Base-by-base conservation (phyloP, 345 rosid genomes). In the Heritiera littoralis region DNA sequence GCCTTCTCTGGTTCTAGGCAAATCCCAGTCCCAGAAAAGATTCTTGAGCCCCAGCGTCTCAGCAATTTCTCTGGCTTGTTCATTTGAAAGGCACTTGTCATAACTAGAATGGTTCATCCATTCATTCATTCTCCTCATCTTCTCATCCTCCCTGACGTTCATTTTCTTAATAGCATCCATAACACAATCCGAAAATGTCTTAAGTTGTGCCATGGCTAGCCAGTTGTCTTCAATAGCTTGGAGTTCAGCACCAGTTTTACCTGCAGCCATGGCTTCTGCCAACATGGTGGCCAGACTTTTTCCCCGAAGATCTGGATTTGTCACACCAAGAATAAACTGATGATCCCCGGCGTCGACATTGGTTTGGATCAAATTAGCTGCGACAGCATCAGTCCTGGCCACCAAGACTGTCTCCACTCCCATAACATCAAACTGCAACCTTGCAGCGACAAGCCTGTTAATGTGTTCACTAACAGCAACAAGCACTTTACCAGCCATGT, bases 11-110 rank as follows among this genome's bases (percentile, higher is more conserved):
- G 98, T 92, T 83, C 99, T 84, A 0, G 99, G 93, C 81, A 97
- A 82, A 86, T 93, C 98, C 97, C 98, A 92, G 88, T 97, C 98
- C 98, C 98, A 97, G 86, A 92, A 97, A n/a, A 97, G 88, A 81
- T 93, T 89, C 2, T 85, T 84, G 40, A 92, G 81, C 13, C 98
- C 98, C 46, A 94, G 63, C 82, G 88, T 88, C 32, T 87, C 89
- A 7, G 99, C 93, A 52, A 93, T 56, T 84, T 90, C 98, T 3
- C 92, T 80, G 14, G 88, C 93, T 85, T 90, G 86, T 79, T 94
- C 97, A 38, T 84, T 84, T 11, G 96, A 93, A 13, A 92, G 68
- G 64, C 98, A 93, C 85, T 87, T 93, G 66, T 92, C 93, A 6
- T 79, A 91, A 84, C 90, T 88, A 9, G 93, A 85, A 78, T 86